Conservation (phyloP, 257 asterid species). For the Salvia rosmarinus region DNA sequence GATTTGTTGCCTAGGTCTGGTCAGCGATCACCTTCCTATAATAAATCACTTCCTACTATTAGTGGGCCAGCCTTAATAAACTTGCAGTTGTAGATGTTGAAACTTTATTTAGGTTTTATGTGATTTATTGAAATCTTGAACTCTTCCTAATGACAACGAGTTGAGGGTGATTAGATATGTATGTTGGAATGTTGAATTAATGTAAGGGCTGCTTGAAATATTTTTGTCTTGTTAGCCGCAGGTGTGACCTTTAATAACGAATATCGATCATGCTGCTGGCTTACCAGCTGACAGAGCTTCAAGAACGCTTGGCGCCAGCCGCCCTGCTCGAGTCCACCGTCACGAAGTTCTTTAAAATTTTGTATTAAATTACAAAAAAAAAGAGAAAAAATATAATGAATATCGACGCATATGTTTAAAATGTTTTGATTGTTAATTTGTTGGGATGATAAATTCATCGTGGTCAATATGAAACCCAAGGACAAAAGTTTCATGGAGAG, state of each 20-base stretch:
- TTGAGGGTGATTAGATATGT: neutral
- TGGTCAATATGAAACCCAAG: no score
- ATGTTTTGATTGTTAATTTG: no score
- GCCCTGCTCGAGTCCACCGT: no score
- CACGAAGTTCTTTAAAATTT: no score
- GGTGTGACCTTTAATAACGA: neutral
- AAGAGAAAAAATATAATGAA: no score
- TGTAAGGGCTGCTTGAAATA: neutral
- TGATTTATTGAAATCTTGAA: neutral
- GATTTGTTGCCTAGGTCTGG: slow-evolving; percentile 26
- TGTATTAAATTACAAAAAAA: no score
- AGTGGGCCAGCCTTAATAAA: slow-evolving; percentile 36
- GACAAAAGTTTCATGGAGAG: no score
- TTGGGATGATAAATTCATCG: no score
- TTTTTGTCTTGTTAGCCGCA: neutral
- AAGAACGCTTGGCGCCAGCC: no score
- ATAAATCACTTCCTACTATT: slow-evolving; percentile 22
- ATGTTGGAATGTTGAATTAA: neutral
- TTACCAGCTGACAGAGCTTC: no score
- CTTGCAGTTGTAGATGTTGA: slow-evolving; percentile 14
- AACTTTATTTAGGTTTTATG: neutral
- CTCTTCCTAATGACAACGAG: neutral
- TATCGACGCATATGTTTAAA: no score
- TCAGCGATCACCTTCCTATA: slow-evolving; percentile 31
- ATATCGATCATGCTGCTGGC: no score